Evolutionary conservation across 2,329 filamentous ascomycete genomes (phyloP).

Genomic region (Aspergillus calidoustus): DNA sequence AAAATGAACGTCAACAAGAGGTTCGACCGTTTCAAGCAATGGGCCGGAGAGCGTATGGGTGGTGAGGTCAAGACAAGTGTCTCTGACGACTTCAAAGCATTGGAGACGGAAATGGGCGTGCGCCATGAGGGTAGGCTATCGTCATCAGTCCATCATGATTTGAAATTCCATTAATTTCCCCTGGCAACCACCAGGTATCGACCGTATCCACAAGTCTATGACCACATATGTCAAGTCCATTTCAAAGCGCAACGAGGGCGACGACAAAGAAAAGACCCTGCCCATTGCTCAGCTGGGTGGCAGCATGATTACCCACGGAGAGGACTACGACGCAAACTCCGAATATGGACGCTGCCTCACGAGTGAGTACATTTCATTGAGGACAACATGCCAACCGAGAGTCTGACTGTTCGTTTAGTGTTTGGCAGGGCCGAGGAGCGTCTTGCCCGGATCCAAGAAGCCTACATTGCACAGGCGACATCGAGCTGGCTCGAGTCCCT

Average conservation of each 20-base stretch:
- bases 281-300: slow-evolving; percentile 80
- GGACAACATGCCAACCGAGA: background rate
- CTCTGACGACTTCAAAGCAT: slow-evolving; percentile 86
- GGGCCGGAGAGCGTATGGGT: slow-evolving; percentile 96
- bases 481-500: slow-evolving; percentile 88
- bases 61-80: slow-evolving; percentile 83
- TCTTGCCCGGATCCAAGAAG: slow-evolving; percentile 82
- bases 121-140: slow-evolving; percentile 74
- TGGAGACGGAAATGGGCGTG: slow-evolving; percentile 89
- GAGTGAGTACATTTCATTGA: slow-evolving; percentile 53
- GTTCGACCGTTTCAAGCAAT: slow-evolving; percentile 94
- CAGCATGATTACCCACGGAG: slow-evolving; percentile 85
- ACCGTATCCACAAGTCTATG: slow-evolving; percentile 85
- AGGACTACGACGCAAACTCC: slow-evolving; percentile 89
- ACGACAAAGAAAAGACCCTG: slow-evolving; percentile 85
- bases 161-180: slow-evolving; percentile 20
- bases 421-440: slow-evolving; percentile 88
- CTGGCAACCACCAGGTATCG: slow-evolving; percentile 70
- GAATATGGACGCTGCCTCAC: slow-evolving; percentile 88
- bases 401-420: slow-evolving; percentile 47
- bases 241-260: slow-evolving; percentile 79
- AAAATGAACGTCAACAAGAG: slow-evolving; percentile 77
- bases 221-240: slow-evolving; percentile 85
- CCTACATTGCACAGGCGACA: slow-evolving; percentile 76
- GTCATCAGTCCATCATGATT: background rate